A percentile compares a stretch with the other conserved stretches of the same genome.
These are phyloP conservation scores for Claviceps arundinis DNA, from an alignment of 2,329 filamentous ascomycete species.

Conservation along the genomic window DNA sequence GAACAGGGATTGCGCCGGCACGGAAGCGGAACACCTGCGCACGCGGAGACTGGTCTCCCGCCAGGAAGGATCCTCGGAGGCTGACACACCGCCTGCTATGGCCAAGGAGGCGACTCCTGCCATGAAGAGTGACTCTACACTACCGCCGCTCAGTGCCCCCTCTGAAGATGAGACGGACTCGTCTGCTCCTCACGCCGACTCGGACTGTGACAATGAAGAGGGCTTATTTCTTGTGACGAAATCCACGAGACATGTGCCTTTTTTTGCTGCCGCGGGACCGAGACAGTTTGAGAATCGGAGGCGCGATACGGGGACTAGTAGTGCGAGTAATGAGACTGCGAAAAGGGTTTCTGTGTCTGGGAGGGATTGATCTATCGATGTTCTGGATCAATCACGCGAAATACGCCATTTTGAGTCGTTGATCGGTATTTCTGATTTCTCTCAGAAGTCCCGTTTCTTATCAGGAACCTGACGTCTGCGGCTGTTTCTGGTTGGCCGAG, in stretches of 20 bases:
- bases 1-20: slow-evolving; percentile 49
- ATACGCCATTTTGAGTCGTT: background rate
- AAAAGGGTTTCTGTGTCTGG: slow-evolving; percentile 29
- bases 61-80: slow-evolving; percentile 35
- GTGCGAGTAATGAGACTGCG: slow-evolving; percentile 49
- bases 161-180: slow-evolving; percentile 1
- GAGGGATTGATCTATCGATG: too few relatives aligned
- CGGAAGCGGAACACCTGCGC: slow-evolving; percentile 40
- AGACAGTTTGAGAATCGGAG: slow-evolving; percentile 28
- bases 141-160: slow-evolving; percentile 15
- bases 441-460: too few relatives aligned
- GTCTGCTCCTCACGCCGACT: slow-evolving; percentile 16
- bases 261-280: slow-evolving; percentile 8
- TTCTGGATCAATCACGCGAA: background rate
- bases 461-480: too few relatives aligned
- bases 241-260: slow-evolving; percentile 29
- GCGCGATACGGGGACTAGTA: slow-evolving; percentile 47
- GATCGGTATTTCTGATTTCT: background rate
- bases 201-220: slow-evolving; percentile 40
- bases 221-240: slow-evolving; percentile 41
- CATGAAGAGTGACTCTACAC: slow-evolving; percentile 18
- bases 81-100: slow-evolving; percentile 39
- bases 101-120: slow-evolving; percentile 28
- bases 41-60: slow-evolving; percentile 31
- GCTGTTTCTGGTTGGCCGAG: too few relatives aligned